phyloP scores from a whole-genome alignment of 2,329 filamentous ascomycete genomes.

The Paecilomyces formosus region DNA sequence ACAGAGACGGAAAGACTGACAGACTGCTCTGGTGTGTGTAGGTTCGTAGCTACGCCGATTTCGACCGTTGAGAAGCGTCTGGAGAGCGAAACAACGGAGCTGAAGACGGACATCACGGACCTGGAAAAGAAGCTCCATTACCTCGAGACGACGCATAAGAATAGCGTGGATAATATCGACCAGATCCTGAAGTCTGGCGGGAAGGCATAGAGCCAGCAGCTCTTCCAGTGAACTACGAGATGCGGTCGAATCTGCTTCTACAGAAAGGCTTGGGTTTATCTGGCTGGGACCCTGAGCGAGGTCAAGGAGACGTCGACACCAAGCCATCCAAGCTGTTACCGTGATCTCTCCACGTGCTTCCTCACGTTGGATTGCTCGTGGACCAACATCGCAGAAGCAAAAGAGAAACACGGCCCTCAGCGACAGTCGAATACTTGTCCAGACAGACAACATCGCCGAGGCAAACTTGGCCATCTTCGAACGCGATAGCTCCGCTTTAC shows the following conservation, averaged over 20 bases:
- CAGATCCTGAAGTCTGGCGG: constrained; percentile 65
- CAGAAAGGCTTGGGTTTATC: background rate
- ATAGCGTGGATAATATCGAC: constrained; percentile 84
- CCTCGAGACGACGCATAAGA: constrained; percentile 90
- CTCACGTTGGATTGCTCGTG: background rate
- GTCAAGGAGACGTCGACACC: background rate
- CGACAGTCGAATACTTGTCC: background rate
- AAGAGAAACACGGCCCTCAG: background rate
- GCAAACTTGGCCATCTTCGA: background rate
- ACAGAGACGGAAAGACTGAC: background rate
- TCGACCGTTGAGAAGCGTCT: constrained; percentile 68
- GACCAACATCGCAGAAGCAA: background rate
- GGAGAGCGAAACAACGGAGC: constrained; percentile 62
- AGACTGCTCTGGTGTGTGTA: constrained; percentile 30
- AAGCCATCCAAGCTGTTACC: background rate
- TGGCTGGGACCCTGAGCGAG: background rate
- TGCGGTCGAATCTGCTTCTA: background rate
- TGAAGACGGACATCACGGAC: constrained; percentile 71
- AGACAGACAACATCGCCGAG: background rate
- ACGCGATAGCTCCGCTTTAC: background rate
- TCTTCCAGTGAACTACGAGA: background rate
- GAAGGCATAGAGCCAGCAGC: constrained; percentile 12
- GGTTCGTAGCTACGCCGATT: constrained; percentile 79
- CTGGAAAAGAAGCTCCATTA: constrained; percentile 87
- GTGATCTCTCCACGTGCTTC: background rate